Evolutionary conservation across 768 basidiomycete genomes (phyloP).

Genomic region (Trametes villosa): DNA sequence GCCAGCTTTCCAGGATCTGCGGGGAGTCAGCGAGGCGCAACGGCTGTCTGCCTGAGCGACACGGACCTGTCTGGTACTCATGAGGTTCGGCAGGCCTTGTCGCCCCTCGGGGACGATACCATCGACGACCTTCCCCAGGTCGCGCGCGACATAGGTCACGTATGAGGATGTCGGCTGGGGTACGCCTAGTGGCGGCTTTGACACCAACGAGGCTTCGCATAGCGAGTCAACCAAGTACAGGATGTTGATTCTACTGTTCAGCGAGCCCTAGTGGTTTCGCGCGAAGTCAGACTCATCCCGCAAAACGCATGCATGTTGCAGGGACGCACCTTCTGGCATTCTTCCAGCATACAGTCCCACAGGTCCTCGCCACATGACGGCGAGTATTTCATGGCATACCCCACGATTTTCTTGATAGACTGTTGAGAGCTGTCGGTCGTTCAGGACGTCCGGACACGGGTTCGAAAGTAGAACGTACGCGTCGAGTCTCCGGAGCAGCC

Average conservation of each 20-base stretch:
- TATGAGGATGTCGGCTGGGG: constrained; percentile 58
- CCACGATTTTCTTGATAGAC: constrained; percentile 87
- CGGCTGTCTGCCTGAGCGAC: not conserved
- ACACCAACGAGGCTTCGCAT: constrained; percentile 76
- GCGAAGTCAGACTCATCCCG: not conserved
- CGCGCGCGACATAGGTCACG: constrained; percentile 76
- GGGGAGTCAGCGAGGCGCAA: not conserved
- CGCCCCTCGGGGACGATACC: constrained; percentile 88
- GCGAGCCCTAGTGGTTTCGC: constrained; percentile 52
- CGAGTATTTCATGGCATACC: constrained; percentile 84
- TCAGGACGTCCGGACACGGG: constrained; percentile 26
- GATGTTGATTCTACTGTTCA: constrained; percentile 93
- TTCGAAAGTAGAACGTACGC: constrained; percentile 51
- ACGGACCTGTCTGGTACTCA: constrained; percentile 84
- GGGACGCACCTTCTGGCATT: constrained; percentile 77
- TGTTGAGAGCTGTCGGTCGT: constrained; percentile 66
- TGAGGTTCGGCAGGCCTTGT: constrained; percentile 84
- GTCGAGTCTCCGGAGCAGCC: constrained; percentile 62
- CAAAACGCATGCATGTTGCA: not conserved
- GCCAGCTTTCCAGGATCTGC: constrained; percentile 92
- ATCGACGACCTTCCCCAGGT: constrained; percentile 78
- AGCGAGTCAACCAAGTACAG: constrained; percentile 89
- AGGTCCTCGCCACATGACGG: constrained; percentile 86
- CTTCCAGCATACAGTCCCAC: constrained; percentile 92
- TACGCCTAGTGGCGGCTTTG: constrained; percentile 58